phyloP scores from a whole-genome alignment of 2,329 filamentous ascomycete species.

The Hymenoscyphus linearis region DNA sequence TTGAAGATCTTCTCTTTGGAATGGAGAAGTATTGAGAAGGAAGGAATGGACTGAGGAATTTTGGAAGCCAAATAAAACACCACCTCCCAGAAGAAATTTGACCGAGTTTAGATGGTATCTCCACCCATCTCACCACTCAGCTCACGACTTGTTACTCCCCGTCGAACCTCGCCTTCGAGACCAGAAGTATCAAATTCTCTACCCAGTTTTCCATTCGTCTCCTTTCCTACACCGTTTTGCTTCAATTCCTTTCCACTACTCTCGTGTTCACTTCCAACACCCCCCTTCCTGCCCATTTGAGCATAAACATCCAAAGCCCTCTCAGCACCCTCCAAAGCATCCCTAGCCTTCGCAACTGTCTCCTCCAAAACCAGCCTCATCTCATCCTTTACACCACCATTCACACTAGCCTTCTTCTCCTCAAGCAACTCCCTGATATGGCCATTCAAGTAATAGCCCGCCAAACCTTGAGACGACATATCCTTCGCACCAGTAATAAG shows the following conservation, averaged over 20 bases:
- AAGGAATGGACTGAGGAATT: background rate
- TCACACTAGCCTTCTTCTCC: slow-evolving; percentile 30
- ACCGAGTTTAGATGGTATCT: slow-evolving; percentile 39
- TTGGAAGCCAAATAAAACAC: too few species aligned
- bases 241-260: background rate
- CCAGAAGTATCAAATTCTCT: background rate
- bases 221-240: slow-evolving; percentile 3
- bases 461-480: slow-evolving; percentile 49
- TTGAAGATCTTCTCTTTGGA: background rate
- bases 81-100: background rate
- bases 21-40: background rate
- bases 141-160: slow-evolving; percentile 39
- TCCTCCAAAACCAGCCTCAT: background rate
- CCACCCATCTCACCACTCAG: slow-evolving; percentile 58
- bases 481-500: slow-evolving; percentile 58
- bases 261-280: too few species aligned
- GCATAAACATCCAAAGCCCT: slow-evolving; percentile 18
- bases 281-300: background rate
- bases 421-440: slow-evolving; percentile 54
- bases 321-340: slow-evolving; percentile 37
- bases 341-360: slow-evolving; percentile 1
- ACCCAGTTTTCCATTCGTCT: slow-evolving; percentile 4
- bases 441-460: slow-evolving; percentile 55
- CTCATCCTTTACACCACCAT: slow-evolving; percentile 34
- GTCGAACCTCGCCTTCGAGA: slow-evolving; percentile 1